Percentiles rank a stretch among this genome's conserved stretches.
Evolutionary conservation across 495 filamentous ascomycete genomes (phyloP).

Genomic region (Penicillium cosmopolitanum): DNA sequence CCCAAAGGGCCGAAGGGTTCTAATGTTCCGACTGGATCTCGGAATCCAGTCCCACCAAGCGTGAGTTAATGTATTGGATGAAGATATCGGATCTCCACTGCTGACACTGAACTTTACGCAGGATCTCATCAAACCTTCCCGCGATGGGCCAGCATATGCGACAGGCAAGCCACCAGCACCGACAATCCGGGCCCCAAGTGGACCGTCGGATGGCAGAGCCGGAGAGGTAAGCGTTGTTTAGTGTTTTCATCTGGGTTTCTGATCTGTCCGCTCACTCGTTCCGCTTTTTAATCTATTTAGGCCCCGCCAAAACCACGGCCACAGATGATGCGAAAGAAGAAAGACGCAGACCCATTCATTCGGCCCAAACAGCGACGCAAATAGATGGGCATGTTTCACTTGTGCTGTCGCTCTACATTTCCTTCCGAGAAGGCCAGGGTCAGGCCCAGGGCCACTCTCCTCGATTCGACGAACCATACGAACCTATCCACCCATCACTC

Average conservation of each 20-base stretch:
- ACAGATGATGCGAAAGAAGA: constrained; percentile 47
- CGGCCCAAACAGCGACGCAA: constrained; percentile 48
- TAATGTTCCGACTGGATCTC: constrained; percentile 2
- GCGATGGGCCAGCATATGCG: constrained; percentile 39
- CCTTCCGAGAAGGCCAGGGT: background rate
- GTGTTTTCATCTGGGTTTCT: background rate
- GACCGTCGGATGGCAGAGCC: constrained; percentile 16
- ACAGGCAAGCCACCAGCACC: constrained; percentile 14
- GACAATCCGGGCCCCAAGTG: constrained; percentile 8
- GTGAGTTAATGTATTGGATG: constrained; percentile 28
- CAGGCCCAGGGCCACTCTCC: too few relatives aligned
- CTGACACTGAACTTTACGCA: constrained; percentile 11
- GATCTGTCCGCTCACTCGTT: constrained; percentile 18
- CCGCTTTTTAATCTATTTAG: constrained; percentile 11
- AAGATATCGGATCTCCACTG: background rate
- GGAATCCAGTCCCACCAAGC: constrained; percentile 25
- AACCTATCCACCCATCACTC: background rate
- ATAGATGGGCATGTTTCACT: constrained; percentile 13
- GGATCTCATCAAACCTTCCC: constrained; percentile 46
- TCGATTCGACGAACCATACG: background rate
- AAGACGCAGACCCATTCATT: constrained; percentile 56
- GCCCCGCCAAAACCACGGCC: constrained; percentile 31
- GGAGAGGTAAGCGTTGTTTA: constrained; percentile 28
- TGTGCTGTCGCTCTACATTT: background rate
- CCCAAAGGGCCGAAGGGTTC: constrained; percentile 4